Base-by-base conservation (phyloP, 805 yeast genomes). In the Blastobotrys terrestris region DNA sequence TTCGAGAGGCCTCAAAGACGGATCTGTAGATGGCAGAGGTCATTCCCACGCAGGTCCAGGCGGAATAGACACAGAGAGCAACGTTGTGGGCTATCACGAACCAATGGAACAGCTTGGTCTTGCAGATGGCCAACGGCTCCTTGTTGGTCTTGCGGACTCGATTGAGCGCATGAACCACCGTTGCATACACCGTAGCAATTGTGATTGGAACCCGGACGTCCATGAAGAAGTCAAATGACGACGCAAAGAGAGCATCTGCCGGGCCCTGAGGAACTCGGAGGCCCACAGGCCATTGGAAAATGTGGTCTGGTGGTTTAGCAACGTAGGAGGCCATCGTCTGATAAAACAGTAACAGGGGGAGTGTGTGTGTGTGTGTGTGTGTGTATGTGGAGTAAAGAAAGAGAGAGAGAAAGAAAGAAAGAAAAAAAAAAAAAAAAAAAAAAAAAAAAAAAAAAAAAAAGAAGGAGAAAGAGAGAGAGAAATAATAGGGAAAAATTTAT, bases 11-110 rank as follows among this genome's bases (percentile, higher is more conserved):
- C 18, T 63, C 63, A 41, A 64, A 63, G 3, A 75, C 66, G 54
- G 77, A 73, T 47, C 68, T 65, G 53, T 71, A 65, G 60, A 84
- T 77, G 8, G 84, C 72, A 16, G 69, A 61, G 22, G 77, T 66
- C 83, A 84, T 82, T n/a, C 87, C 87, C 19, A 79, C 46, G 56
- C 83, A 83, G 6, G 89, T 83, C 87, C 87, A 83, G 31, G 77
- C 75, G 2, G 87, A 83, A 67, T 83, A 84, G n/a, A 70, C 69
- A 63, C 88, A 83, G 39, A 84, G 75, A 44, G 77, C 74, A 19
- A 81, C 58, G 63, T 84, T 84, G 68, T 84, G 90, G 42, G 79
- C 58, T 14, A 83, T 64, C 22, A 84, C 87, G 49, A 83, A 74
- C 31, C 67, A 46, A 63, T 77, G 78, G 74, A 84, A 84, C 13